Percentiles rank a stretch among this genome's conserved stretches.
Evolutionary conservation across 805 yeast species (phyloP).

Genomic region (Starmera pachycereana): DNA sequence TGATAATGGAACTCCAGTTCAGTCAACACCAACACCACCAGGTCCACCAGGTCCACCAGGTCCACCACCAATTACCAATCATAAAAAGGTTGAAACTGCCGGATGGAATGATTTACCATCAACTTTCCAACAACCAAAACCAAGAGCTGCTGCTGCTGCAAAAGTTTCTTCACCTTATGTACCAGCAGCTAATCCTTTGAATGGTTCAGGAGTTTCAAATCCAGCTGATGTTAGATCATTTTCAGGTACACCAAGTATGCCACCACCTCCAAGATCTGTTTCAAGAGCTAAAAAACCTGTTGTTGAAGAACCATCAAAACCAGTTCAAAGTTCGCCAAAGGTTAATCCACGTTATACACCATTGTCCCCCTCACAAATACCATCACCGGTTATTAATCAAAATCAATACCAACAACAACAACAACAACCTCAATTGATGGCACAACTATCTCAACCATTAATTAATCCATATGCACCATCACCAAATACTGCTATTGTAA

Average conservation of each 20-base stretch:
- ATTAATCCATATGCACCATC: constrained; percentile 31
- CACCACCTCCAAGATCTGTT: constrained; percentile 26
- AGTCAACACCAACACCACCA: constrained; percentile 3
- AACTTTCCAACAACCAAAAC: constrained; percentile 27
- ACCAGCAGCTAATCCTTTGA: constrained; percentile 17
- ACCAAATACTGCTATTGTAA: constrained; percentile 2
- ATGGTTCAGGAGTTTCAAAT: constrained; percentile 13
- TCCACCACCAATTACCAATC: constrained; percentile 20
- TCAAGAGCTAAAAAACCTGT: constrained; percentile 16
- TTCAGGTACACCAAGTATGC: constrained; percentile 16
- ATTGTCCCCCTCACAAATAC: constrained; percentile 5
- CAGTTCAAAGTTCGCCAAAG: constrained; percentile 13
- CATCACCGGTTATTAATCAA: constrained; percentile 8
- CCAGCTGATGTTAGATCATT: constrained; percentile 10
- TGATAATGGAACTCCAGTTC: background rate
- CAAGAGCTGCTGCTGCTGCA: constrained; percentile 35
- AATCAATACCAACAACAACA: background rate
- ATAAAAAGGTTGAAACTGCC: constrained; percentile 37
- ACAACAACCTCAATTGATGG: background rate
- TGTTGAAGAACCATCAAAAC: constrained; percentile 9
- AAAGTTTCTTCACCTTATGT: constrained; percentile 11
- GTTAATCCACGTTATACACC: constrained; percentile 27
- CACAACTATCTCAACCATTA: constrained; percentile 15
- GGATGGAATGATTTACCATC: constrained; percentile 70
- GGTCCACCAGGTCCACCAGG: constrained; percentile 15